These are phyloP conservation scores for Botrytis squamosa DNA, from an alignment of 2,329 filamentous ascomycete species.

Conservation along the genomic window DNA sequence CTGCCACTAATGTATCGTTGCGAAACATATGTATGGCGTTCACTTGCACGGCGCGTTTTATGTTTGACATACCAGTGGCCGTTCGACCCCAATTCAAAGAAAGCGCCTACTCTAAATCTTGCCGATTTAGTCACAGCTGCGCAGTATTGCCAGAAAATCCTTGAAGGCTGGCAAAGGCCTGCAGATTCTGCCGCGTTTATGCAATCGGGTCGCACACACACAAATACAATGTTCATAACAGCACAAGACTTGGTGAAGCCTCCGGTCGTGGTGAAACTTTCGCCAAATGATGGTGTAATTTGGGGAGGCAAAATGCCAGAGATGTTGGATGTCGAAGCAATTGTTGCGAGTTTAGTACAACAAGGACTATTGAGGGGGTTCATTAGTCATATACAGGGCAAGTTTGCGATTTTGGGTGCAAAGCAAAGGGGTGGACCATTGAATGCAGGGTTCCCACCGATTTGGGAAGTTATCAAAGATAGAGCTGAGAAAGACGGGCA, in stretches of 20 bases:
- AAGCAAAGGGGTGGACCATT: conserved; percentile 63
- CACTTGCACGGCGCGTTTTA: conserved; percentile 75
- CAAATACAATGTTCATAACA: conserved; percentile 53
- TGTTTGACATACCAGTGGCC: conserved; percentile 74
- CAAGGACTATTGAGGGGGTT: conserved; percentile 83
- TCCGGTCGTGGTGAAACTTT: conserved; percentile 49
- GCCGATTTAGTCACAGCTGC: conserved; percentile 64
- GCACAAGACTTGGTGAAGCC: conserved; percentile 41
- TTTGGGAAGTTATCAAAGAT: conserved; percentile 66
- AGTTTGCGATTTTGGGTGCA: conserved; percentile 80
- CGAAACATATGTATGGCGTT: conserved; percentile 81
- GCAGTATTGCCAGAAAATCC: conserved; percentile 60
- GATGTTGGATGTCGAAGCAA: conserved; percentile 69
- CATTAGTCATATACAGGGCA: conserved; percentile 70
- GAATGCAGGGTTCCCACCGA: conserved; percentile 71
- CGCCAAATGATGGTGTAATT: conserved; percentile 59
- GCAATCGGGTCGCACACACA: conserved; percentile 41
- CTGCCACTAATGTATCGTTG: conserved; percentile 74
- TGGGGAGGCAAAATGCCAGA: conserved; percentile 62
- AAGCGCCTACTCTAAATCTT: conserved; percentile 74
- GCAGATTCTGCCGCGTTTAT: conserved; percentile 34
- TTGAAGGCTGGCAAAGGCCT: conserved; percentile 54
- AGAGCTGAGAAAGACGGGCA: conserved; percentile 56
- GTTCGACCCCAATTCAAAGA: conserved; percentile 53
- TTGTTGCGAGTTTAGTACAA: conserved; percentile 72